These are phyloP conservation scores for Coprinopsis strossmayeri DNA, from an alignment of 768 basidiomycete genomes.

Conservation along the genomic window DNA sequence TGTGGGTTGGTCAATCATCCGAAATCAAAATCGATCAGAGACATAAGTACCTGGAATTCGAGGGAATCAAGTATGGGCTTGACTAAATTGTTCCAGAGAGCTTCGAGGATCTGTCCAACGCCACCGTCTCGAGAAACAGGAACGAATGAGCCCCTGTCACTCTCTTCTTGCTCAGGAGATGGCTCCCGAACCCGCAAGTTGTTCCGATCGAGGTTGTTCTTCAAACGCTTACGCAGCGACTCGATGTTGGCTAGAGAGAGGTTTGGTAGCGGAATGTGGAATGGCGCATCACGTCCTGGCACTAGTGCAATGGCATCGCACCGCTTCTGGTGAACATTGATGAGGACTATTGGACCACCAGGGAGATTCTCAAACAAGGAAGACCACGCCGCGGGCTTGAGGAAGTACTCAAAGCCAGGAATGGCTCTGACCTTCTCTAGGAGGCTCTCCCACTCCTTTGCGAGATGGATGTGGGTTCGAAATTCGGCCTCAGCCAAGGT, in stretches of 20 bases:
- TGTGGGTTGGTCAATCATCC: neutral
- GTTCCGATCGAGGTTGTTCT: neutral
- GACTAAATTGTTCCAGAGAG: neutral
- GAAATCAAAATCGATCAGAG: neutral
- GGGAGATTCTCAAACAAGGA: slow-evolving; percentile 5
- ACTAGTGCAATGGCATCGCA: slow-evolving; percentile 19
- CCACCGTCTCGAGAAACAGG: neutral
- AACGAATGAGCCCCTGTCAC: neutral
- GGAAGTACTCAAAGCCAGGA: slow-evolving; percentile 14
- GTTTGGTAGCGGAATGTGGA: slow-evolving; percentile 16
- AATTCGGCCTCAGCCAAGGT: slow-evolving; percentile 6
- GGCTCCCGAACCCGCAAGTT: neutral
- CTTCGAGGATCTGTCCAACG: neutral
- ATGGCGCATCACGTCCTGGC: slow-evolving; percentile 8
- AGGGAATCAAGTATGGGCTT: slow-evolving; percentile 9
- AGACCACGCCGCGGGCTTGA: slow-evolving; percentile 6
- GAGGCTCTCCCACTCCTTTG: slow-evolving; percentile 12
- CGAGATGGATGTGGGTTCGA: slow-evolving; percentile 9
- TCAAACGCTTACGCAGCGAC: neutral
- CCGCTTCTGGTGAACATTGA: slow-evolving; percentile 10
- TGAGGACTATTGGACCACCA: slow-evolving; percentile 1
- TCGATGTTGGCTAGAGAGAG: slow-evolving; percentile 10
- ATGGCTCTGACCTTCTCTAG: slow-evolving; percentile 6
- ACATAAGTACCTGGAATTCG: slow-evolving; percentile 6
- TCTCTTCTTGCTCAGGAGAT: neutral